Base-by-base conservation (phyloP, 345 rosid genomes). In the Corchorus olitorius region DNA sequence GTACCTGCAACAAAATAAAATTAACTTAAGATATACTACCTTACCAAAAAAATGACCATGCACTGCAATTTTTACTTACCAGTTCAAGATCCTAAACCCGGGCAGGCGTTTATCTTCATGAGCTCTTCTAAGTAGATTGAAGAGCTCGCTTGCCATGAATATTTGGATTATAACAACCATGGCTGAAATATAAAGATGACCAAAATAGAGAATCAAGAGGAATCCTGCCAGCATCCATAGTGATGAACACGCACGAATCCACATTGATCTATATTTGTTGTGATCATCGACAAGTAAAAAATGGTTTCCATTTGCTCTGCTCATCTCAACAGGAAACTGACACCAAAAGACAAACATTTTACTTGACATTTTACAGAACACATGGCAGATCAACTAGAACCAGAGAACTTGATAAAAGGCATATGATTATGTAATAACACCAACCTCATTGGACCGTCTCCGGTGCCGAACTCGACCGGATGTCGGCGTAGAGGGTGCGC, bases 151-250 rank as follows among this genome's bases (percentile, higher is more conserved):
- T 1, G 97, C 98, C 99, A 94, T 94, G 79, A 82, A 91, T 63
- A 94, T 91, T 86, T 91, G 96, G 77, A 93, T 91, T 60, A 85
- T 91, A 58, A 94, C 95, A 69, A 94, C 89, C 97, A 91, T 91
- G 67, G 98, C 98, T 66, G 89, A 83, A 34, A 94, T 91, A 81
- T 86, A 94, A 71, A 91, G 97, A 87, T 94, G 98, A 9, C 98
- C 98, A 91, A 93, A 78, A 90, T 93, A 94, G 77, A 94, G 87
- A 45, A 93, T 80, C 15, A 91, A 84, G 3, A 84, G 78, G 74
- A 91, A 89, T 48, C 90, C 89, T 7, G 88, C 97, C 58, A 93
- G 87, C 98, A 94, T 94, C 98, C 98, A 94, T 53, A 94, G 58
- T 16, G 98, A 86, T 9, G 98, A 94, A 79, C 85, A 78, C 10